phyloP scores from a whole-genome alignment of 163 green algal species.

The Chlorella variabilis region DNA sequence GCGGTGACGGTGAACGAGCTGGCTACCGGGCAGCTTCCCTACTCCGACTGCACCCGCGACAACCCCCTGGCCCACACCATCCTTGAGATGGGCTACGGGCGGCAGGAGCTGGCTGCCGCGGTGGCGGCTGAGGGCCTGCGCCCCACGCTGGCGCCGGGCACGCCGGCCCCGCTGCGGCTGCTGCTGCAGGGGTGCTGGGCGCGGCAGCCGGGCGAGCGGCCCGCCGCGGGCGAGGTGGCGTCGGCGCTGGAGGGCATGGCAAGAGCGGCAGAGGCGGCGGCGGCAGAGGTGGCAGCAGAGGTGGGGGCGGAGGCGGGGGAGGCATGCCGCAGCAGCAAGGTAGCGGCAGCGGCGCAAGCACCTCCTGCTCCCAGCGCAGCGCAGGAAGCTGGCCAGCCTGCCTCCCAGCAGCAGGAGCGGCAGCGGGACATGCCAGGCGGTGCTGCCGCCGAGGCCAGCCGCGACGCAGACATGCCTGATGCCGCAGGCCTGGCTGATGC shows the following conservation, averaged over 20 bases:
- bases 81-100: constrained; percentile 91
- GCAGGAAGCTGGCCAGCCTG: too few relatives aligned
- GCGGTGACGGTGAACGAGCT: constrained; percentile 87
- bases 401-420: too few relatives aligned
- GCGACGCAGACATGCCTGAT: background rate
- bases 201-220: constrained; percentile 54
- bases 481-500: background rate
- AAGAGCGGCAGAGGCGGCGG: background rate
- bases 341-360: too few relatives aligned
- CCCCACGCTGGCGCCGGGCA: constrained; percentile 64
- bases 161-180: constrained; percentile 42
- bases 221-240: constrained; percentile 50
- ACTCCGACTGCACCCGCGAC: constrained; percentile 85
- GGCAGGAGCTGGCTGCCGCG: constrained; percentile 83
- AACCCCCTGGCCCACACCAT: constrained; percentile 93
- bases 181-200: constrained; percentile 76
- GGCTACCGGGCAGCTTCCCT: constrained; percentile 69
- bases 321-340: too few relatives aligned
- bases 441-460: too few relatives aligned
- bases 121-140: constrained; percentile 85
- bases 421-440: background rate
- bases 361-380: too few relatives aligned
- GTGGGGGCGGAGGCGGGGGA: background rate
- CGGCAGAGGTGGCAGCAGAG: background rate
- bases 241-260: constrained; percentile 20